Conservation (phyloP, 225 moss, liverwort and hornwort species). For the Sphagnum contortum region DNA sequence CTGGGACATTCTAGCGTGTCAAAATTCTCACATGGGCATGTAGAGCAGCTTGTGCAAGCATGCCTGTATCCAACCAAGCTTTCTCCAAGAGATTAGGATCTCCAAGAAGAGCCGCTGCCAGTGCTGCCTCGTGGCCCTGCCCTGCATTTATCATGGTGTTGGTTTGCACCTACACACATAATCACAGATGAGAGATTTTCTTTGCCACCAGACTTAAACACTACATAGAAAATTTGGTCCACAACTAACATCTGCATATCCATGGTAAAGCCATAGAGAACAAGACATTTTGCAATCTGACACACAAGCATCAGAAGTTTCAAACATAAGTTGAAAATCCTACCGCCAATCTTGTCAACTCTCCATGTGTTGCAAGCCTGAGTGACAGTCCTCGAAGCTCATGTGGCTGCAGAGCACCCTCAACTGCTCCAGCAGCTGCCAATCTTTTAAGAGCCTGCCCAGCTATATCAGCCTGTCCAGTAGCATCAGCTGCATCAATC, state of each 20-base stretch:
- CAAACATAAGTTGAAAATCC: constrained; percentile 8
- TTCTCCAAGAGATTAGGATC: constrained; percentile 90
- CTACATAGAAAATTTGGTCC: too few relatives aligned
- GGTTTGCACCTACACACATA: constrained; percentile 70
- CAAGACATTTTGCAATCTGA: too few relatives aligned
- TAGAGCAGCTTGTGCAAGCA: constrained; percentile 88
- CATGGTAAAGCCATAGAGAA: too few relatives aligned
- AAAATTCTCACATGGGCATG: constrained; percentile 77
- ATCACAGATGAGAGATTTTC: too few relatives aligned
- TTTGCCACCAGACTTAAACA: too few relatives aligned
- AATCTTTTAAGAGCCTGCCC: constrained; percentile 78
- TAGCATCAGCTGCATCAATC: constrained; percentile 97
- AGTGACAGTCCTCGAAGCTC: constrained; percentile 87
- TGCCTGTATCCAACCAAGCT: constrained; percentile 80
- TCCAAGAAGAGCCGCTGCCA: constrained; percentile 80
- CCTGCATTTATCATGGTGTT: constrained; percentile 79
- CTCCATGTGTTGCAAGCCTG: constrained; percentile 84
- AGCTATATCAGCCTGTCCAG: constrained; percentile 79
- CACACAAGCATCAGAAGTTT: too few relatives aligned
- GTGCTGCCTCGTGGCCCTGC: constrained; percentile 83
- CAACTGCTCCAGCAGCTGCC: constrained; percentile 87
- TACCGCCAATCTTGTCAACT: constrained; percentile 91
- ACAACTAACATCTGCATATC: too few relatives aligned
- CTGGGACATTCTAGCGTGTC: background rate
- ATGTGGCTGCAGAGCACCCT: constrained; percentile 72